Percentiles rank a stretch among this genome's conserved stretches.
Evolutionary conservation across 306 rosid genomes (phyloP).

Genomic region (Lathyrus tuberosus): DNA sequence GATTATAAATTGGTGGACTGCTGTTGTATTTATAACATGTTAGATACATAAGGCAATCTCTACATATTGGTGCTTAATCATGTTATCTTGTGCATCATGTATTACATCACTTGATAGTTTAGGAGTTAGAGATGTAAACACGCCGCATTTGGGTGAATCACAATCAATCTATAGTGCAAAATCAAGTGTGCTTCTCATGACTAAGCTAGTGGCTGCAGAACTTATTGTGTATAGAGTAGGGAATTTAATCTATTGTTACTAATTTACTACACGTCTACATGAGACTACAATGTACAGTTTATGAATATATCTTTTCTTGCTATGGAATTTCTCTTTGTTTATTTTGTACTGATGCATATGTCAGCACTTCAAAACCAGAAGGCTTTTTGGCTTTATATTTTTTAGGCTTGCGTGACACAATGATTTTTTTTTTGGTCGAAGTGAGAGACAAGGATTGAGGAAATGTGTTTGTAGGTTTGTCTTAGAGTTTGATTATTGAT

Average conservation of each 20-base stretch:
- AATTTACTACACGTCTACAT: conserved; percentile 1
- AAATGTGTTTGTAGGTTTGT: conserved; percentile 16
- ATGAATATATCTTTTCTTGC: conserved; percentile 41
- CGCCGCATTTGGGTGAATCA: conserved; percentile 23
- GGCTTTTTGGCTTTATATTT: conserved; percentile 35
- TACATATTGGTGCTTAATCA: background rate
- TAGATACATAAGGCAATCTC: conserved; percentile 11
- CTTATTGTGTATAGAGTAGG: conserved; percentile 40
- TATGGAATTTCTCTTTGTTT: conserved; percentile 24
- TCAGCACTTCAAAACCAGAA: conserved; percentile 32
- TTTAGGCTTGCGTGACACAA: conserved; percentile 35
- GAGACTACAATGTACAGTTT: conserved; percentile 44
- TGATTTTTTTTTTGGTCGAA: conserved; percentile 29
- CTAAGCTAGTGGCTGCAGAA: conserved; percentile 28
- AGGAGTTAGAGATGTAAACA: conserved; percentile 23
- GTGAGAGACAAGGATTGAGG: conserved; percentile 27
- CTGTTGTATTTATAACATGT: background rate
- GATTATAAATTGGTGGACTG: conserved; percentile 9
- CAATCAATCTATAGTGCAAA: conserved; percentile 37
- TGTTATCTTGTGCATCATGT: background rate
- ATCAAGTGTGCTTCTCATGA: conserved; percentile 32
- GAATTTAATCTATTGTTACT: background rate
- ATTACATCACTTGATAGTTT: background rate
- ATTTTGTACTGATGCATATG: conserved; percentile 20
- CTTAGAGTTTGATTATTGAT: conserved; percentile 28